Percentiles rank a stretch among this genome's conserved stretches.
phyloP scores from a whole-genome alignment of 441 rosid species.

The Breynia disticha region DNA sequence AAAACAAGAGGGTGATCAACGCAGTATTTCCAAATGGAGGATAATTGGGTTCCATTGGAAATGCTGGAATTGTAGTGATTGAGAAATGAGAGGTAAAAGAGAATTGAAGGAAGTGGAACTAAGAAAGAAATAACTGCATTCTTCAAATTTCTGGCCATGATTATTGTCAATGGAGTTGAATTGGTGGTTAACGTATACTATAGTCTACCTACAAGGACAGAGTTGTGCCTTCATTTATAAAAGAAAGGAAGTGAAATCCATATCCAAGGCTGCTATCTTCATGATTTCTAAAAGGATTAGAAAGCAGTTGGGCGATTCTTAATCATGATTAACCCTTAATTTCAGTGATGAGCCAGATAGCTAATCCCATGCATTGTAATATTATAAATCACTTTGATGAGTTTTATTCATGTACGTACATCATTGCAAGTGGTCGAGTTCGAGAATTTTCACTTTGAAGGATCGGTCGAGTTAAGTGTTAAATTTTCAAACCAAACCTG shows the following conservation, averaged over 20 bases:
- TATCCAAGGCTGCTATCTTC: no score
- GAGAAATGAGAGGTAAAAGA: conserved; percentile 58
- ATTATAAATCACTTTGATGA: neutral
- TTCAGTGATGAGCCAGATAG: neutral
- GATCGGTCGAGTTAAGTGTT: no score
- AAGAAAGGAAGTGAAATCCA: no score
- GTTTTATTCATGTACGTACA: neutral
- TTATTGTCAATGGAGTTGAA: neutral
- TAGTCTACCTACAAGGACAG: neutral
- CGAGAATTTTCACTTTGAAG: no score
- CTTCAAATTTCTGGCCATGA: conserved; percentile 46
- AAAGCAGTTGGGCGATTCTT: neutral
- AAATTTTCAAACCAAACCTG: no score
- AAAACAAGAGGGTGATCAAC: conserved; percentile 63
- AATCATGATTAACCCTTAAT: neutral
- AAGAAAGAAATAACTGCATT: conserved; percentile 55
- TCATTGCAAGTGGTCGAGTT: no score
- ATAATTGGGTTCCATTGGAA: conserved; percentile 12
- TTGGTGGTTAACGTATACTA: neutral
- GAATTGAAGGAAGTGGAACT: conserved; percentile 67
- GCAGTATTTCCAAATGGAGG: conserved; percentile 58
- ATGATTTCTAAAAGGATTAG: no score
- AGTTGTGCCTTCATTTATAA: neutral
- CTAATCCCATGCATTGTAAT: neutral
- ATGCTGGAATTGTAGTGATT: conserved; percentile 12